These are phyloP conservation scores for Zostera marina DNA, from an alignment of 116 monocot species.

Conservation along the genomic window DNA sequence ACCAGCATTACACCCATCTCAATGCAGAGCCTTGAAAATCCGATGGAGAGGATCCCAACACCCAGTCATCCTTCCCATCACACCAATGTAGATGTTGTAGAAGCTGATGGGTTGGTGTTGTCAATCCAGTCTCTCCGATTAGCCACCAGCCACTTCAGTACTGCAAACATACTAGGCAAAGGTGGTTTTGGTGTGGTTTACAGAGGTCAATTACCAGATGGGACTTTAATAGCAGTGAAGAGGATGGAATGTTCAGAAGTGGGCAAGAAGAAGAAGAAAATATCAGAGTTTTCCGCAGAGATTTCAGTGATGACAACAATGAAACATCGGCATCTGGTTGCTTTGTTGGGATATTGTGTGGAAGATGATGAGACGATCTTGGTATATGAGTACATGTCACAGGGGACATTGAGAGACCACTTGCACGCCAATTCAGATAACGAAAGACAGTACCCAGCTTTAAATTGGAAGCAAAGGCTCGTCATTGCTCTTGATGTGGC, in stretches of 20 bases:
- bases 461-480: background rate
- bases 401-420: background rate
- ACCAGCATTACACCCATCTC: too few species aligned
- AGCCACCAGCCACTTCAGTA: constrained; percentile 57
- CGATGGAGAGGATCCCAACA: background rate
- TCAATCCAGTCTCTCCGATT: constrained; percentile 33
- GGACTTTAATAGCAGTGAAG: constrained; percentile 46
- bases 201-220: constrained; percentile 39
- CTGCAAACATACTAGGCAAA: constrained; percentile 37
- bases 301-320: constrained; percentile 31
- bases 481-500: background rate
- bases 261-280: constrained; percentile 28
- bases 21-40: too few species aligned
- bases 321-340: constrained; percentile 46
- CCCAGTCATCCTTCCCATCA: constrained; percentile 3
- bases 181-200: constrained; percentile 78
- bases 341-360: constrained; percentile 36
- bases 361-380: constrained; percentile 5
- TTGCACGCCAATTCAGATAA: background rate
- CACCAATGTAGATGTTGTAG: constrained; percentile 13
- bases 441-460: background rate
- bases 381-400: background rate
- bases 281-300: constrained; percentile 35
- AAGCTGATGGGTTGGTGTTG: constrained; percentile 29
- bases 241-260: constrained; percentile 22